Conservation (phyloP, 2,329 filamentous ascomycete species). For the Cladosporium velox region DNA sequence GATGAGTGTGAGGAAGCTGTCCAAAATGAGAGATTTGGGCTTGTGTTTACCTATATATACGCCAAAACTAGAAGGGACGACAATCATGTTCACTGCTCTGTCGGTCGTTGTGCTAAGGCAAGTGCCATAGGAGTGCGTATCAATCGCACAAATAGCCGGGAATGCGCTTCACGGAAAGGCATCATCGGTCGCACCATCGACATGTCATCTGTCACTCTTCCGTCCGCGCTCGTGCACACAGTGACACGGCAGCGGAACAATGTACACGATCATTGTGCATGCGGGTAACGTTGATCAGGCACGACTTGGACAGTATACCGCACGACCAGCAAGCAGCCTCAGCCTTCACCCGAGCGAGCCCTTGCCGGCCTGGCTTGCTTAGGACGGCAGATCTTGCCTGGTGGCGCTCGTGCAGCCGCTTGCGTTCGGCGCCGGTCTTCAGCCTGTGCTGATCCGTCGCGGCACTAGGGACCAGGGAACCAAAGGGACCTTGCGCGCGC, state of each 20-base stretch:
- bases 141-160: neutral
- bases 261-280: neutral
- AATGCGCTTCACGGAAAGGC: neutral
- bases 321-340: neutral
- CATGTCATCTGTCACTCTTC: neutral
- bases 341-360: neutral
- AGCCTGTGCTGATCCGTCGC: neutral
- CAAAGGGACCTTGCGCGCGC: neutral
- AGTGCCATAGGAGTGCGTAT: neutral
- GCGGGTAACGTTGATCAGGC: neutral
- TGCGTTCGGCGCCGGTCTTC: conserved; percentile 6
- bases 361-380: neutral
- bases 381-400: neutral
- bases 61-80: neutral
- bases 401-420: conserved; percentile 1
- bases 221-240: neutral
- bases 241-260: neutral
- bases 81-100: neutral
- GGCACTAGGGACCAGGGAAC: neutral
- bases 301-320: neutral
- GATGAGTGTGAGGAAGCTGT: neutral
- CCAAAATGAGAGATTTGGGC: neutral
- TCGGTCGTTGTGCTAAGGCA: neutral
- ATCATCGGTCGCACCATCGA: neutral
- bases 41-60: neutral